phyloP scores from a whole-genome alignment of 495 filamentous ascomycete genomes.

The Annulohypoxylon bovei region DNA sequence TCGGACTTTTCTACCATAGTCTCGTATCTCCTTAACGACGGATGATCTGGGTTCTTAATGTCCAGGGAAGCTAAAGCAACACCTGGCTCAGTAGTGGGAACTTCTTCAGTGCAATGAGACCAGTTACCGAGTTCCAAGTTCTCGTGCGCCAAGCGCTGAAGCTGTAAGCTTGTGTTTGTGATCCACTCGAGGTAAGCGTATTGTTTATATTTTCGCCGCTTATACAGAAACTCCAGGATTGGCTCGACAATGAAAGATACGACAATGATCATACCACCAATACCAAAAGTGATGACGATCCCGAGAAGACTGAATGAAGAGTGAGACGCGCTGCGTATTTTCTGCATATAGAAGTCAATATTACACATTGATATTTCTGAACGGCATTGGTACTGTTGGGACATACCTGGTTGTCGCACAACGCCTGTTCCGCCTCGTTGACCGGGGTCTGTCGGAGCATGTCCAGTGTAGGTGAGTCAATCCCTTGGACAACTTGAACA shows the following conservation, averaged over 20 bases:
- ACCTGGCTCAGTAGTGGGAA: neutral
- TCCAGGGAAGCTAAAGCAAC: neutral
- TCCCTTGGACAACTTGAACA: neutral
- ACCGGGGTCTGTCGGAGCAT: too few species aligned
- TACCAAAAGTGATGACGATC: neutral
- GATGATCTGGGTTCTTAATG: neutral
- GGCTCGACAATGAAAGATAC: neutral
- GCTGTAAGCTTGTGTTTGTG: neutral
- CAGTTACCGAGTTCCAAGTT: neutral
- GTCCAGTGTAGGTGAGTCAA: too few species aligned
- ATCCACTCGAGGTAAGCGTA: neutral
- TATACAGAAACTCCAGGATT: neutral
- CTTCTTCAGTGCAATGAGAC: neutral
- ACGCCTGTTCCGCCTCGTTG: too few species aligned
- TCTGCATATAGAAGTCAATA: too few species aligned
- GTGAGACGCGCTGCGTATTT: neutral
- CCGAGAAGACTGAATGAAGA: neutral
- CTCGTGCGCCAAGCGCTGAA: neutral
- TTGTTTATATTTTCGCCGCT: neutral
- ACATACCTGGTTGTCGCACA: too few species aligned
- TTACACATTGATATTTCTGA: too few species aligned
- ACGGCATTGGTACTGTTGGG: too few species aligned
- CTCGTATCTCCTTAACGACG: too few species aligned
- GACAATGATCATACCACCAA: neutral
- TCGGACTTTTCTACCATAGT: too few species aligned